Evolutionary conservation across 2,329 filamentous ascomycete species (phyloP), one percentile per base, ranked within the genome.

Genomic region (Cytospora leucostoma): DNA sequence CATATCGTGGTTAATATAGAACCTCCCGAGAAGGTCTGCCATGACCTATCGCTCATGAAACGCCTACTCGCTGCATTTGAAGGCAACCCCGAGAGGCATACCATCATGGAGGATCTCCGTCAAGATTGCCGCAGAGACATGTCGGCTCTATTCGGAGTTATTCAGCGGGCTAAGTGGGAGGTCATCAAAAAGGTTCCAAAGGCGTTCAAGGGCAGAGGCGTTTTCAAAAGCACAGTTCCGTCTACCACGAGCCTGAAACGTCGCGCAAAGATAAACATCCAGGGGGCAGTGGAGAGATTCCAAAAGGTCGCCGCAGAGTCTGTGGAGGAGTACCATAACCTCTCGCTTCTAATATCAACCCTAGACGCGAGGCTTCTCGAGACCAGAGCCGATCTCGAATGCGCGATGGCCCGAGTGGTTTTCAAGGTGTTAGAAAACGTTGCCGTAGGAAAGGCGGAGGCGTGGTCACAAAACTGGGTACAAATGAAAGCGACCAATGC

Each of bases 11-110:
- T 17, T 21, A 0, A 19, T 21, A 7, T 34, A 2, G 4, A n/a
- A 15, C 15, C 27, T 34, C 21, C 11, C 8, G n/a, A 5, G 11
- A 8, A 13, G 10, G 6, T 47, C 11, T 3, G 1, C 32, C 38
- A 54, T 15, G 7, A 47, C 44, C 10, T 13, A 2, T 8, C 27
- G 3, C 47, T 60, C 50, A 10, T 54, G 12, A 49, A 47, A 34
- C 32, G 58, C 32, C 27, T 60, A 5, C 47, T 54, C 38, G 38
- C 38, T 11, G 11, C 44, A 1, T 54, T 60, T n/a, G 58, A 60
- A 37, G 50, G 13, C 12, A 27, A 17, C 32, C 32, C 35, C 4
- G 1, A 1, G 6, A 10, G 15, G 27, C 4, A 13, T 7, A 2
- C 17, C 4, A 34, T 4, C 5, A n/a, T 60, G 13, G 5, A 37